A percentile compares a stretch with the other conserved stretches of the same genome.
These are phyloP conservation scores for Dimocarpus longan DNA, from an alignment of 345 rosid genomes.

Conservation along the genomic window DNA sequence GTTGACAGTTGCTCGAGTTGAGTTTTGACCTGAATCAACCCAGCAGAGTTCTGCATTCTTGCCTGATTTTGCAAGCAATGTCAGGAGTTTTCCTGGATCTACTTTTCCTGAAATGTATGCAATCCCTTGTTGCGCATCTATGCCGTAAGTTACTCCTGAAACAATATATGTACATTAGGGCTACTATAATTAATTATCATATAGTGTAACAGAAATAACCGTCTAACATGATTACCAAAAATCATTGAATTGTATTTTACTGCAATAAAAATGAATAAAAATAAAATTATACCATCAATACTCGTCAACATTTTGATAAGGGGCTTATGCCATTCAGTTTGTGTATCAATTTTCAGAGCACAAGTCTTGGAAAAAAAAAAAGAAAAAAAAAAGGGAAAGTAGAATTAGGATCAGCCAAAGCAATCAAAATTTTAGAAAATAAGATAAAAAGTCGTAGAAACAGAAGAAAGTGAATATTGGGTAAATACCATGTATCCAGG, in stretches of 20 bases:
- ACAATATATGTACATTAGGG: no score
- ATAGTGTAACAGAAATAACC: no score
- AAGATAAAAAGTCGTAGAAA: no score
- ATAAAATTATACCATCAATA: not conserved
- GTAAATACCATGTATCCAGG: constrained; percentile 12
- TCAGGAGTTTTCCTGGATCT: constrained; percentile 15
- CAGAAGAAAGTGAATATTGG: not conserved
- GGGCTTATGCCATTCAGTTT: constrained; percentile 26
- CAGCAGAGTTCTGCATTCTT: constrained; percentile 24
- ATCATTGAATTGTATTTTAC: no score
- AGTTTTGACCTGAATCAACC: constrained; percentile 13
- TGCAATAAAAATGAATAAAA: not conserved
- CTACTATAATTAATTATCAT: no score
- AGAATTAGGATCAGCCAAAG: no score
- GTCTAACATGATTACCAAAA: no score
- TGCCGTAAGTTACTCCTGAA: constrained; percentile 19
- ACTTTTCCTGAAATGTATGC: constrained; percentile 25
- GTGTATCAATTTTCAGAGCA: constrained; percentile 18
- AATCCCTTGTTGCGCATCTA: constrained; percentile 22
- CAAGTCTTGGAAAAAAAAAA: constrained; percentile 25
- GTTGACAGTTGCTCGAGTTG: not conserved
- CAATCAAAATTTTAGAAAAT: no score
- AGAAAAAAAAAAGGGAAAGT: no score
- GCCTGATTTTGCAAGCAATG: constrained; percentile 15
- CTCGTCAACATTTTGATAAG: constrained; percentile 5